phyloP scores from a whole-genome alignment of 1,139 yeast genomes.

The Nakaseomyces nivariensis region DNA sequence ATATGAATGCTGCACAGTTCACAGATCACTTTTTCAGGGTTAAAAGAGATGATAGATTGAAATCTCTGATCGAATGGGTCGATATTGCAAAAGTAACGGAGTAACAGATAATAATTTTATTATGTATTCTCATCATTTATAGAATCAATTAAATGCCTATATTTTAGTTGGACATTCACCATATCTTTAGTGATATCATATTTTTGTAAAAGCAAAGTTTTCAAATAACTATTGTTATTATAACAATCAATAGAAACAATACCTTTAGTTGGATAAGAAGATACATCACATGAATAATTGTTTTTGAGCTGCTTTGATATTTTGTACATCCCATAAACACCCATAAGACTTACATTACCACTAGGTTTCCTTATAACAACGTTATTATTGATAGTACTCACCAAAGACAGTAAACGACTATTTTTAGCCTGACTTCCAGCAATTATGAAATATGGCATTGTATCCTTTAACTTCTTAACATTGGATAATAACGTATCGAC shows the following conservation, averaged over 20 bases:
- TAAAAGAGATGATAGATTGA: slow-evolving; percentile 69
- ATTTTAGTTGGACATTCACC: slow-evolving; percentile 31
- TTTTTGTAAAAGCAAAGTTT: slow-evolving; percentile 15
- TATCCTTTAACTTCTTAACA: slow-evolving; percentile 9
- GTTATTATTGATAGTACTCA: slow-evolving; percentile 17
- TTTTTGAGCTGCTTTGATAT: slow-evolving; percentile 18
- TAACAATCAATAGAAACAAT: slow-evolving; percentile 13
- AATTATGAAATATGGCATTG: slow-evolving; percentile 31
- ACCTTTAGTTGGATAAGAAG: slow-evolving; percentile 3
- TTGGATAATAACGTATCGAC: slow-evolving; percentile 23
- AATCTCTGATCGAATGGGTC: slow-evolving; percentile 57
- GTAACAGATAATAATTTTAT: slow-evolving; percentile 6
- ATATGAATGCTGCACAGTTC: slow-evolving; percentile 76
- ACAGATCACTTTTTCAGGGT: slow-evolving; percentile 86
- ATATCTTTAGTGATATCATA: slow-evolving; percentile 32
- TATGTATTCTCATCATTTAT: background rate
- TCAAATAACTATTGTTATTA: background rate
- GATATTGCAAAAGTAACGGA: slow-evolving; percentile 33
- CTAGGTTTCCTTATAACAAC: slow-evolving; percentile 12
- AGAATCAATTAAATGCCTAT: slow-evolving; percentile 14
- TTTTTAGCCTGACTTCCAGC: slow-evolving; percentile 48
- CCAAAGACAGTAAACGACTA: slow-evolving; percentile 32
- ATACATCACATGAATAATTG: background rate
- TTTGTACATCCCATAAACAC: slow-evolving; percentile 35
- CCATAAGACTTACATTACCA: slow-evolving; percentile 25